Evolutionary conservation across 129 eudicot genomes (phyloP).

Genomic region (Helianthus annuus): DNA sequence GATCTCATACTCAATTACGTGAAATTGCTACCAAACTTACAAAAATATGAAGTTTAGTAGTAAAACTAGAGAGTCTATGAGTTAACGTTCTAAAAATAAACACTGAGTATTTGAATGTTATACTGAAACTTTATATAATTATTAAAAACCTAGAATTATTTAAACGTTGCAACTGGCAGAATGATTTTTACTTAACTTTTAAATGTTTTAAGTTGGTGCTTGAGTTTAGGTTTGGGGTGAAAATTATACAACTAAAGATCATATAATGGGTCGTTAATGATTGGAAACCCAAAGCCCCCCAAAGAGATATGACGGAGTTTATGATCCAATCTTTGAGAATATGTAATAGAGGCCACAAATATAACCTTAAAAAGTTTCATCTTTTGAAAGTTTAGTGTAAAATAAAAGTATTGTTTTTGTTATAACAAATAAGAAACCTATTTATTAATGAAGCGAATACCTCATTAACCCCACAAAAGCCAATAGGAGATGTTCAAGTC

Average conservation of each 20-base stretch:
- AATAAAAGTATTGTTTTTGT: neutral
- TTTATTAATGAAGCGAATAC: slow-evolving; percentile 12
- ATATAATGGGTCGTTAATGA: too few species aligned
- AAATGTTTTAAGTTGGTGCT: too few species aligned
- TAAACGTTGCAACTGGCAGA: too few species aligned
- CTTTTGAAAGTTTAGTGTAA: neutral
- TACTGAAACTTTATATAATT: too few species aligned
- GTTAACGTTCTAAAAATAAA: neutral
- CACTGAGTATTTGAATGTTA: neutral
- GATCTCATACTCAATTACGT: too few species aligned
- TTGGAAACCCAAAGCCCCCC: neutral
- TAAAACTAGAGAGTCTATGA: too few species aligned
- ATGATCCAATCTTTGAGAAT: neutral
- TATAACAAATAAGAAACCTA: slow-evolving; percentile 1
- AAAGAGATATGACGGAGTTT: neutral
- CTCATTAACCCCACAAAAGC: slow-evolving; percentile 28
- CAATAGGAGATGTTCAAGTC: slow-evolving; percentile 26
- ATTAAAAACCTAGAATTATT: too few species aligned
- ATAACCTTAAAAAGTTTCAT: neutral
- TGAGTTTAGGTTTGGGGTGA: too few species aligned
- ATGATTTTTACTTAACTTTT: too few species aligned
- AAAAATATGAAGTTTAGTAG: too few species aligned
- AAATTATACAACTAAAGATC: too few species aligned
- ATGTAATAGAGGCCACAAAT: neutral
- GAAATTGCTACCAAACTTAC: too few species aligned